phyloP scores from a whole-genome alignment of 495 filamentous ascomycete genomes.

The Penicillium maclennaniae region DNA sequence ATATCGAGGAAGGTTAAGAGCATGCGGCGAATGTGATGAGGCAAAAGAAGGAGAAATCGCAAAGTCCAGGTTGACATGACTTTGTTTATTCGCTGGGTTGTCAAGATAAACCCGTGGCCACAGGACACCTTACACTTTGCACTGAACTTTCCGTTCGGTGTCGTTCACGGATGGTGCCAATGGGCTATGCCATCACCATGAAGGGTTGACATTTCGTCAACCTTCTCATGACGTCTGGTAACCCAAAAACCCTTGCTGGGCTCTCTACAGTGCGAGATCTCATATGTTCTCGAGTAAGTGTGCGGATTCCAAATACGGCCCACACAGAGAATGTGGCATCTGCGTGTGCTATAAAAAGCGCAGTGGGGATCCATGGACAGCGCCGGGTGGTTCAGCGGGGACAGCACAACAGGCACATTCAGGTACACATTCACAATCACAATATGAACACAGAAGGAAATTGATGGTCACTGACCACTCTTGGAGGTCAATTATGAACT shows the following conservation, averaged over 20 bases:
- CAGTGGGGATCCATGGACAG: constrained; percentile 6
- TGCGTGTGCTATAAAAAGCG: constrained; percentile 8
- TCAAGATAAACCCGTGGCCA: background rate
- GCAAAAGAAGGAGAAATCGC: background rate
- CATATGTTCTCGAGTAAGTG: background rate
- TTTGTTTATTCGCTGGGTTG: background rate
- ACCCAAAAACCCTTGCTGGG: no score
- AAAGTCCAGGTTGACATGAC: background rate
- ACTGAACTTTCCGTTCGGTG: background rate
- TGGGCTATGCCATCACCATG: background rate
- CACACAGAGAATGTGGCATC: background rate
- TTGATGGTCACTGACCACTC: no score
- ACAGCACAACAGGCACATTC: background rate
- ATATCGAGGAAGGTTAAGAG: background rate
- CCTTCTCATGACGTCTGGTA: background rate
- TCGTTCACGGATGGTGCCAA: background rate
- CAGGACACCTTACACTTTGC: background rate
- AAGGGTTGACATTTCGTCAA: background rate
- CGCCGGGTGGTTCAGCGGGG: constrained; percentile 3
- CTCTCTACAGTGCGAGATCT: no score
- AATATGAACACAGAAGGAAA: no score
- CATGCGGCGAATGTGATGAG: background rate
- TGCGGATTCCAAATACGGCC: background rate
- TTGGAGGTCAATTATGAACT: no score
- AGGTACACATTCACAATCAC: background rate